These are phyloP conservation scores for Mycena sanguinolenta DNA, from an alignment of 768 basidiomycete genomes.

Conservation along the genomic window DNA sequence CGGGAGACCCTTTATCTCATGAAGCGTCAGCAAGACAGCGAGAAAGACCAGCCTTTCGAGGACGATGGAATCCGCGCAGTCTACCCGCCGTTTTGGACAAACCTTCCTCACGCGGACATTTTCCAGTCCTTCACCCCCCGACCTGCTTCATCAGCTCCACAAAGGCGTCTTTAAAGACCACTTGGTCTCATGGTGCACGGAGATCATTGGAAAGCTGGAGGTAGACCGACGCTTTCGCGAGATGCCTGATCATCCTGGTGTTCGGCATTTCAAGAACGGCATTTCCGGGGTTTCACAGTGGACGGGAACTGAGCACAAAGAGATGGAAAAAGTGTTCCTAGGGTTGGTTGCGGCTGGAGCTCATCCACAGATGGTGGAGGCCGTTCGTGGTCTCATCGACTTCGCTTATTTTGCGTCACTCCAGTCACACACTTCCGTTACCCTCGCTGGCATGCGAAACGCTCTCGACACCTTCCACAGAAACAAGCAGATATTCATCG, in stretches of 20 bases:
- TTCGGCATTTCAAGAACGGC: slow-evolving; percentile 50
- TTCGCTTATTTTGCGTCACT: slow-evolving; percentile 12
- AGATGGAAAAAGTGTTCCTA: slow-evolving; percentile 45
- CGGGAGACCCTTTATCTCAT: too few relatives aligned
- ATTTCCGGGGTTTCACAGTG: slow-evolving; percentile 50
- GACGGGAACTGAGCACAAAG: slow-evolving; percentile 51
- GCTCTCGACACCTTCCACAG: slow-evolving; percentile 42
- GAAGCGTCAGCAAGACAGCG: too few relatives aligned
- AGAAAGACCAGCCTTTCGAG: too few relatives aligned
- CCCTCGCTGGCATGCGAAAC: slow-evolving; percentile 38
- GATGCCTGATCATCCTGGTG: slow-evolving; percentile 43
- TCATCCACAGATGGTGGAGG: slow-evolving; percentile 26
- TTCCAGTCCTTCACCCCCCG: too few relatives aligned
- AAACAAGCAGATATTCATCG: slow-evolving; percentile 45
- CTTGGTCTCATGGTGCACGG: too few relatives aligned
- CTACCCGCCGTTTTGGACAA: too few relatives aligned
- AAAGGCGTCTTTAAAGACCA: too few relatives aligned
- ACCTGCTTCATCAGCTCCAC: too few relatives aligned
- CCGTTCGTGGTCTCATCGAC: slow-evolving; percentile 14
- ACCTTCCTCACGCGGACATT: too few relatives aligned
- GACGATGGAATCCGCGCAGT: too few relatives aligned
- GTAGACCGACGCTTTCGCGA: too few relatives aligned
- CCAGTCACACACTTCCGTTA: slow-evolving; percentile 37
- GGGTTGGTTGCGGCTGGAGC: slow-evolving; percentile 40
- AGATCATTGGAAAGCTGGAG: too few relatives aligned